Percentiles rank a stretch among this genome's conserved stretches.
These are phyloP conservation scores for Sporothrix mexicana DNA, from an alignment of 2,329 filamentous ascomycete genomes.

Conservation along the genomic window DNA sequence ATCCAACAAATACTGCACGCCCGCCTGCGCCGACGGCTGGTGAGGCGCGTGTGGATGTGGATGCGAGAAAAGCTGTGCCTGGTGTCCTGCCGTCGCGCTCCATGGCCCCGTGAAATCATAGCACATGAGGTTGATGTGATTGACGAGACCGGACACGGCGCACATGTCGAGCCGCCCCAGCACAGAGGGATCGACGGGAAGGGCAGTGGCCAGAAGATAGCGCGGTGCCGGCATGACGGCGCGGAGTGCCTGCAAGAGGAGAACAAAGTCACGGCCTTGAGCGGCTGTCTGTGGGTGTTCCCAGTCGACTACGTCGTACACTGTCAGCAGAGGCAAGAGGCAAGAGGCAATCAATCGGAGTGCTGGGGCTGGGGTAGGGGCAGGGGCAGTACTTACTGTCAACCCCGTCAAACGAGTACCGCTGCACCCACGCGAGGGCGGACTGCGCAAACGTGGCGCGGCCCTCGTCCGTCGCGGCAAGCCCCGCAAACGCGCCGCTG, in stretches of 20 bases:
- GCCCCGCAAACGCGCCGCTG: conserved; percentile 64
- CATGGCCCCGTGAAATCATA: conserved; percentile 72
- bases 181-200: conserved; percentile 67
- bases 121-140: conserved; percentile 70
- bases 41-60: conserved; percentile 42
- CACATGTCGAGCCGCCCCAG: conserved; percentile 64
- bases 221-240: conserved; percentile 54
- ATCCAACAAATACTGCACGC: conserved; percentile 59
- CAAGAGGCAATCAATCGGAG: background rate
- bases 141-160: conserved; percentile 58
- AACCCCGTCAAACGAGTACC: conserved; percentile 66
- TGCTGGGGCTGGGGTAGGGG: background rate
- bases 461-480: conserved; percentile 56
- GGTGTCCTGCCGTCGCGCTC: conserved; percentile 65
- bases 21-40: conserved; percentile 58
- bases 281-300: conserved; percentile 63
- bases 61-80: conserved; percentile 63
- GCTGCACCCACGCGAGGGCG: conserved; percentile 60
- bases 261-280: conserved; percentile 63
- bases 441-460: conserved; percentile 62
- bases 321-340: background rate
- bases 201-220: conserved; percentile 66
- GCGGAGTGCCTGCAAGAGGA: conserved; percentile 61
- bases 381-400: conserved; percentile 56
- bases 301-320: conserved; percentile 63